These are phyloP conservation scores for Phanerochaete sordida DNA, from an alignment of 768 basidiomycete genomes.

Conservation along the genomic window DNA sequence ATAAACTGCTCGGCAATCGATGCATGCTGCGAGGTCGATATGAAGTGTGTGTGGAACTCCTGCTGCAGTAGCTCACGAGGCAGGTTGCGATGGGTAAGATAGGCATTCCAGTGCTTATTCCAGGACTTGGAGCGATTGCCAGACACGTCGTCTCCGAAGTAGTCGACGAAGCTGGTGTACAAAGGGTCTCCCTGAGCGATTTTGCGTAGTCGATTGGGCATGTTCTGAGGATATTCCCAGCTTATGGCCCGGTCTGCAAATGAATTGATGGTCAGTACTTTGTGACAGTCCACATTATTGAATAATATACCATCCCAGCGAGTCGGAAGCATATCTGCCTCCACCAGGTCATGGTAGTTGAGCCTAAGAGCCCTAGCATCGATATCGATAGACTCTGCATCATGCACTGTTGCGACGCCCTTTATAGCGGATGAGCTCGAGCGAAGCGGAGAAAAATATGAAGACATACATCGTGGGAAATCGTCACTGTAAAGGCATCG, in stretches of 20 bases:
- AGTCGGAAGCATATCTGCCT: background rate
- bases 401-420: background rate
- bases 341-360: background rate
- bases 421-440: too few relatives aligned
- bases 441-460: background rate
- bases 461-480: background rate
- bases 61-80: constrained; percentile 13
- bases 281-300: background rate
- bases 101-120: background rate
- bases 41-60: constrained; percentile 11
- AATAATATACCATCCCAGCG: constrained; percentile 4
- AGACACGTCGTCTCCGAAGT: background rate
- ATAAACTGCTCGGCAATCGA: constrained; percentile 8
- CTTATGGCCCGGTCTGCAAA: background rate
- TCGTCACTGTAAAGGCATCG: constrained; percentile 1
- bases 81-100: constrained; percentile 9
- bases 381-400: background rate
- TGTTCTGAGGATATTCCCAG: background rate
- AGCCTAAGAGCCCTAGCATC: background rate
- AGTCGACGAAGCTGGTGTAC: background rate
- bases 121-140: background rate
- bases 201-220: constrained; percentile 13
- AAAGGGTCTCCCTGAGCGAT: background rate
- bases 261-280: background rate
- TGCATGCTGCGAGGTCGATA: constrained; percentile 16